phyloP scores from a whole-genome alignment of 2,329 filamentous ascomycete species.

The Neofusicoccum cordaticola region DNA sequence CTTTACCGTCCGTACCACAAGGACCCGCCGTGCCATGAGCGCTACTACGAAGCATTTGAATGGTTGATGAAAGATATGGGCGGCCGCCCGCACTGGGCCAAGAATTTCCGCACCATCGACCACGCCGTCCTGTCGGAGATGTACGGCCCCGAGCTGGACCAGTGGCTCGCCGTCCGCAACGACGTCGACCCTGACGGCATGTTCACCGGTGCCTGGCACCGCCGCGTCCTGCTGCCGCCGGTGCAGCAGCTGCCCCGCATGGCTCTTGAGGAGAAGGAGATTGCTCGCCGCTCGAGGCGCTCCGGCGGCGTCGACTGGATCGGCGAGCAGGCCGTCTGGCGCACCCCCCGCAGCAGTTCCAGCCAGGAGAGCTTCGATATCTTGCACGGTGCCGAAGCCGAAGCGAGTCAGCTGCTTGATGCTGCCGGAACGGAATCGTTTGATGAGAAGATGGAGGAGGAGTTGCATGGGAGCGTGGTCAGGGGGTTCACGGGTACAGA shows the following conservation, averaged over 20 bases:
- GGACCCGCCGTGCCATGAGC: conserved; percentile 71
- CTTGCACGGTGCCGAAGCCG: conserved; percentile 45
- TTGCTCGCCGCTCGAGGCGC: conserved; percentile 32
- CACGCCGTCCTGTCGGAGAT: conserved; percentile 61
- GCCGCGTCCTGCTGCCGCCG: conserved; percentile 56
- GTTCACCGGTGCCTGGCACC: conserved; percentile 90
- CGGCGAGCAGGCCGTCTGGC: conserved; percentile 32
- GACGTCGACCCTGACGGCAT: conserved; percentile 76
- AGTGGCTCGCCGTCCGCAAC: conserved; percentile 67
- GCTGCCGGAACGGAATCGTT: background rate
- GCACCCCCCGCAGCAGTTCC: conserved; percentile 24
- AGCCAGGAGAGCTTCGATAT: conserved; percentile 45
- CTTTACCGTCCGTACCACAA: conserved; percentile 78
- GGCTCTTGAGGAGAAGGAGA: conserved; percentile 42
- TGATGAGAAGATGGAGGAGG: background rate
- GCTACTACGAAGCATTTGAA: conserved; percentile 88
- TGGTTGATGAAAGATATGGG: conserved; percentile 84
- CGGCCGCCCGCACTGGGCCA: conserved; percentile 85
- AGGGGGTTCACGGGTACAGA: background rate
- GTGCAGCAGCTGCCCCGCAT: conserved; percentile 30
- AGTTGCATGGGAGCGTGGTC: background rate
- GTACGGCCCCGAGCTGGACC: conserved; percentile 65
- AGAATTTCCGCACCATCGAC: conserved; percentile 69
- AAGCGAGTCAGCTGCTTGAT: conserved; percentile 29
- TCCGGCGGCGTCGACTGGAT: conserved; percentile 38